Evolutionary conservation across 1,139 yeast genomes (phyloP).

Genomic region (Hyphopichia wangnamkhiaoensis): DNA sequence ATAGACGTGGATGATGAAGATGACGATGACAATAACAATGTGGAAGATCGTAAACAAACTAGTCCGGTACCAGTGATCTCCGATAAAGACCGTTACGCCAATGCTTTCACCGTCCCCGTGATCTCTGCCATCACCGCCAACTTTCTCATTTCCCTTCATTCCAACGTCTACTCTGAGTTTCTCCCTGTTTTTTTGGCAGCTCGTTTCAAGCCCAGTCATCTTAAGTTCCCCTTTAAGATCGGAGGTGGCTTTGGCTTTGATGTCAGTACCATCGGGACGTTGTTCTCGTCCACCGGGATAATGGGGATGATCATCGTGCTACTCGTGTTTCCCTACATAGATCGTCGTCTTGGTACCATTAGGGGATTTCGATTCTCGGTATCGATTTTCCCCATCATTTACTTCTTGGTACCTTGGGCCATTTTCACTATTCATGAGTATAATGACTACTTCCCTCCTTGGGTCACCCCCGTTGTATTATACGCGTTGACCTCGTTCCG

Average conservation of each 20-base stretch:
- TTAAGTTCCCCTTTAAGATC: constrained; percentile 45
- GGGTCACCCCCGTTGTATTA: constrained; percentile 13
- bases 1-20: background rate
- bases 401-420: constrained; percentile 21
- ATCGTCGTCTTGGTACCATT: constrained; percentile 22
- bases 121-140: constrained; percentile 40
- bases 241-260: constrained; percentile 51
- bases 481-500: constrained; percentile 15
- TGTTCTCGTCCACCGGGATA: constrained; percentile 26
- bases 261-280: constrained; percentile 20
- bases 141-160: constrained; percentile 34
- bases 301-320: constrained; percentile 25
- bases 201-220: constrained; percentile 29
- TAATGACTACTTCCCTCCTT: constrained; percentile 15
- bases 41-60: too few species aligned
- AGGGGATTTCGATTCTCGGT: constrained; percentile 21
- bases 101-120: constrained; percentile 24
- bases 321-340: constrained; percentile 24
- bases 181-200: constrained; percentile 61
- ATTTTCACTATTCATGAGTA: constrained; percentile 21
- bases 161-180: constrained; percentile 56
- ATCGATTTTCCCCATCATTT: constrained; percentile 22
- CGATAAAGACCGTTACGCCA: constrained; percentile 10
- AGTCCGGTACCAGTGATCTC: background rate
- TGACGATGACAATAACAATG: background rate